Base-by-base conservation (phyloP, 441 rosid genomes). In the Arabidopsis lyrata region DNA sequence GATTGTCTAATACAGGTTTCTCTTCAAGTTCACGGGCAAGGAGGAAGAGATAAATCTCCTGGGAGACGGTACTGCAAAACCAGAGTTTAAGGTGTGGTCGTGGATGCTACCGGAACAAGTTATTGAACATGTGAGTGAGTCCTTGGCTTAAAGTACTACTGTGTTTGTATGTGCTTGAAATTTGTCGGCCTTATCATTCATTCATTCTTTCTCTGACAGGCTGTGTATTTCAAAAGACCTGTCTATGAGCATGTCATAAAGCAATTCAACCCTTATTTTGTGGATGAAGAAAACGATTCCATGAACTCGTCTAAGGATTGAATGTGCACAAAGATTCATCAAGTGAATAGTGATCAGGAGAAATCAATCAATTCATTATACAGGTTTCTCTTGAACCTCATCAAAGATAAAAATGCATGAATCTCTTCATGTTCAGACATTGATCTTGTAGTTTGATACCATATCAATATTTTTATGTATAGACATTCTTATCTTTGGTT, bases 11-110 rank as follows among this genome's bases (percentile, higher is more conserved):
- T 58, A 16, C 83, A 89, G 90, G 94, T 89, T 86, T 78, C 94
- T 89, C 45, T 83, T 86, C 49, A 86, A 80, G 73, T 89, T 89
- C 75, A 86, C 85, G 0, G 91, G 91, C 24, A 78, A 81, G 38
- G 94, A 89, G 57, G 87, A 86, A 29, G 91, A 87, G 78, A 81
- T 89, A 77, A 87, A 87, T 70, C 91, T 89, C 41, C 74, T 81
- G 31, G 94, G 94, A 18, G 91, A 89, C 24, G 88, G 91, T 35
- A 81, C 88, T 6, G 91, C 88, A 72, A 82, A 83, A 52, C 86
- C 91, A 35, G 91, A 87, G 83, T 89, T 86, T 48, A 84, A 86
- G 55, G 85, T 82, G 65, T 86, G 89, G 90, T 77, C 83, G 8
- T 86, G 93, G 93, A 83, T 84, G 81, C 59, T 81, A 18, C 90